Base-by-base conservation (phyloP, 2,329 filamentous ascomycete species). In the Lasiodiplodia hormozganensis region DNA sequence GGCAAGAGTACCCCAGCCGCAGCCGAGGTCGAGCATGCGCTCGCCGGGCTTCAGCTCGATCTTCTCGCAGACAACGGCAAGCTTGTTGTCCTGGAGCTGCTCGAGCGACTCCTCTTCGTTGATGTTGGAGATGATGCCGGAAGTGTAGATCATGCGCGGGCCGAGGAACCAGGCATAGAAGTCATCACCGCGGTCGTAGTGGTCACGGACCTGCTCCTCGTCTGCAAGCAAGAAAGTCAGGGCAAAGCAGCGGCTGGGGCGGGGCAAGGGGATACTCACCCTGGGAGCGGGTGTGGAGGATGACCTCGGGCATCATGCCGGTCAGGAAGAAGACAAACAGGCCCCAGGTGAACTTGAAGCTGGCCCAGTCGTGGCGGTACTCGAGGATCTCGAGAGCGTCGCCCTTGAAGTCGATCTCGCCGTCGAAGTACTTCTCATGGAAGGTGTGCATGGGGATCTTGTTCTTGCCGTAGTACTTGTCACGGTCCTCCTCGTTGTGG, bases 121-220 rank as follows among this genome's bases (percentile, higher is more conserved):
- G 80, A 92, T 88, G 81, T 98, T 94, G 70, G 92, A 91, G 79
- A 99, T 96, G 76, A 99, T 86, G 76, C 96, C 96, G 62, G 93
- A 96, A 64, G 96, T 99, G 85, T 98, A 98, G 82, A 98, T 93
- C 96, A 98, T 99, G 78, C 95, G 94, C 69, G 95, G 95, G 70
- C 96, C 96, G 71, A 98, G 88, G 87, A 98, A 98, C 94, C 94
- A 99, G 80, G 89, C 91, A 86, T 99, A 99, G 84, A 97, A 97
- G 83, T 98, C 96, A 80, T 99, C 94, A 78, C 96, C 96, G 72
- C 94, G 91, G 86, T 98, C 96, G 82, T 99, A 99, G 85, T 97
- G 94, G 81, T 94, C 93, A 78, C 94, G 93, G 68, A 98, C 94
- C 84, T 98, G 96, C 82, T 98, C 95, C 87, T 97, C 94, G 75